phyloP scores from a whole-genome alignment of 768 basidiomycete species.

The Mycena galopus region DNA sequence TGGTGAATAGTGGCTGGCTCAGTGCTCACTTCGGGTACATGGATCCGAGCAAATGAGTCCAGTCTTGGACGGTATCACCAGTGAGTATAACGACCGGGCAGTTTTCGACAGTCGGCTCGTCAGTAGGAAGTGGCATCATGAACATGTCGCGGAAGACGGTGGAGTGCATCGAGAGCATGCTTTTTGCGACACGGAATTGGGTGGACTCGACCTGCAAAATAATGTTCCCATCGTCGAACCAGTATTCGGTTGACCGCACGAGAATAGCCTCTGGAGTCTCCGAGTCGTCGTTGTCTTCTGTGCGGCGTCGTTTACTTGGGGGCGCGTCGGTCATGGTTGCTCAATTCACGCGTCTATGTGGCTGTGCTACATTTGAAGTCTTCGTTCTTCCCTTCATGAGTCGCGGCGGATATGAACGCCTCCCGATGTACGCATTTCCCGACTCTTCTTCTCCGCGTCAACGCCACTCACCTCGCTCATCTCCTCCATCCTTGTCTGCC shows the following conservation, averaged over 20 bases:
- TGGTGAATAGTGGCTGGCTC: too few species aligned
- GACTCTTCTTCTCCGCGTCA: conserved; percentile 47
- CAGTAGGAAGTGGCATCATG: conserved; percentile 49
- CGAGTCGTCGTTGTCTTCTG: neutral
- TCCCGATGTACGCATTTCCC: conserved; percentile 61
- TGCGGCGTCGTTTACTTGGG: conserved; percentile 5
- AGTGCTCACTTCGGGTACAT: conserved; percentile 37
- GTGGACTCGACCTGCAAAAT: conserved; percentile 52
- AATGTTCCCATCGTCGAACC: conserved; percentile 58
- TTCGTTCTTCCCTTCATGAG: conserved; percentile 23
- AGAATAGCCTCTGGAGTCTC: neutral
- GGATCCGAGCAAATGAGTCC: conserved; percentile 50
- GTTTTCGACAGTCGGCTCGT: conserved; percentile 45
- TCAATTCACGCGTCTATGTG: conserved; percentile 5
- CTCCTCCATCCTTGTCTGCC: conserved; percentile 21
- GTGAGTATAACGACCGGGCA: conserved; percentile 51
- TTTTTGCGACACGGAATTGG: conserved; percentile 51
- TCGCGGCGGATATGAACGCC: conserved; percentile 59
- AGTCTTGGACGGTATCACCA: conserved; percentile 48
- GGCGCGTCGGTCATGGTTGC: neutral
- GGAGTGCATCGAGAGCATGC: conserved; percentile 50
- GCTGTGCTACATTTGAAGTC: neutral
- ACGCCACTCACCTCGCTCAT: conserved; percentile 37
- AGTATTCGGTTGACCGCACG: conserved; percentile 29
- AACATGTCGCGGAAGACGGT: conserved; percentile 57